These are phyloP conservation scores for Carex cristatella DNA, from an alignment of 176 grass and related monocot species.

Conservation along the genomic window DNA sequence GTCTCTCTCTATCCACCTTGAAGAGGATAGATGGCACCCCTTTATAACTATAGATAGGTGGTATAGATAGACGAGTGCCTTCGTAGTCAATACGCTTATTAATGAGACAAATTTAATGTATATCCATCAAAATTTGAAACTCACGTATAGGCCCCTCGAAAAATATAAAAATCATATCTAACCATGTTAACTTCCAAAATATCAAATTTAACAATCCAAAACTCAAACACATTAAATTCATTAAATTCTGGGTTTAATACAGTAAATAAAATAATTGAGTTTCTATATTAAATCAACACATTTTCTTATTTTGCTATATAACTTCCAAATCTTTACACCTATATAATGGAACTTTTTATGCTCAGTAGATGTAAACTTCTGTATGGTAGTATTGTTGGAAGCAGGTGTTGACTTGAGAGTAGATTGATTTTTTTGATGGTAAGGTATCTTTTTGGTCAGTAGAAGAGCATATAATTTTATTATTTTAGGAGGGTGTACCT, in stretches of 20 bases:
- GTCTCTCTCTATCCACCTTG: background rate
- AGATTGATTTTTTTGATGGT: background rate
- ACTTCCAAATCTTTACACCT: background rate
- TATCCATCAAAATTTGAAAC: conserved; percentile 21
- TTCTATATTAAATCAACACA: background rate
- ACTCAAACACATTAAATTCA: background rate
- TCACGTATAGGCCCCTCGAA: background rate
- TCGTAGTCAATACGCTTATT: background rate
- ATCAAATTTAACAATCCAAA: background rate
- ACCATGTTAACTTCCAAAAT: background rate
- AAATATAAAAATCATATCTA: background rate
- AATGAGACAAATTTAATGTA: background rate
- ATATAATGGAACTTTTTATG: background rate
- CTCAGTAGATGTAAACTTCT: background rate
- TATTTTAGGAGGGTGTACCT: background rate
- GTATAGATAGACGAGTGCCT: conserved; percentile 19
- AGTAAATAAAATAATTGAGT: background rate
- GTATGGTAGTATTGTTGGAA: background rate
- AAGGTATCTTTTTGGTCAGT: background rate
- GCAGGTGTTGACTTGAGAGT: background rate
- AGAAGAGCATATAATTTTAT: background rate
- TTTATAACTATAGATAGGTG: background rate
- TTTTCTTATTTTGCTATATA: background rate
- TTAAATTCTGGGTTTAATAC: background rate
- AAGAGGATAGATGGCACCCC: background rate